Conservation (phyloP, 305 asterid species). For the Petunia hybrid region DNA sequence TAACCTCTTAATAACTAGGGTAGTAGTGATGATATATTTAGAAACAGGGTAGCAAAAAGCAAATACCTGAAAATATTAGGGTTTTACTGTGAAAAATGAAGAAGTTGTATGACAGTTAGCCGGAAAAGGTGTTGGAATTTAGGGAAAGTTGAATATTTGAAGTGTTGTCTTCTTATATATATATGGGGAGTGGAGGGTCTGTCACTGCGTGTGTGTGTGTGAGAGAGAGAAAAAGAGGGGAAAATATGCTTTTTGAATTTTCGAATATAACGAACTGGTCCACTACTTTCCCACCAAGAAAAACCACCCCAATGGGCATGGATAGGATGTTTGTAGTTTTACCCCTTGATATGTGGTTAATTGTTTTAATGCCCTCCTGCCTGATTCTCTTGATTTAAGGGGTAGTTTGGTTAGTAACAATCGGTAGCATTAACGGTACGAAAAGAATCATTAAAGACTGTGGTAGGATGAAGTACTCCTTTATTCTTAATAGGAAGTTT, state of each 20-base stretch:
- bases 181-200: not conserved
- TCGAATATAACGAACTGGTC: conserved; percentile 40
- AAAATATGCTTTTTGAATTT: conserved; percentile 31
- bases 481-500: too few relatives aligned
- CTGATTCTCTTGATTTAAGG: too few relatives aligned
- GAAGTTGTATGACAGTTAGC: conserved; percentile 5
- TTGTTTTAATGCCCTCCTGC: not conserved
- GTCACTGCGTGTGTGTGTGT: not conserved
- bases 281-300: conserved; percentile 41
- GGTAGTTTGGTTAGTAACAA: too few relatives aligned
- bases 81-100: not conserved
- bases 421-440: too few relatives aligned
- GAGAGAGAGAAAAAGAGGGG: not conserved
- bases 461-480: too few relatives aligned
- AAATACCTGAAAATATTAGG: conserved; percentile 15
- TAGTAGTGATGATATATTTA: too few relatives aligned
- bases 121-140: not conserved
- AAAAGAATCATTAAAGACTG: too few relatives aligned
- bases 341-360: not conserved
- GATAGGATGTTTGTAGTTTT: not conserved
- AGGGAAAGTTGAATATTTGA: conserved; percentile 28
- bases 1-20: not conserved
- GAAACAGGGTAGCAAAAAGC: not conserved
- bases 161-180: not conserved
- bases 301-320: not conserved